These are phyloP conservation scores for Populus ilicifolia DNA, from an alignment of 345 rosid species.

Conservation along the genomic window DNA sequence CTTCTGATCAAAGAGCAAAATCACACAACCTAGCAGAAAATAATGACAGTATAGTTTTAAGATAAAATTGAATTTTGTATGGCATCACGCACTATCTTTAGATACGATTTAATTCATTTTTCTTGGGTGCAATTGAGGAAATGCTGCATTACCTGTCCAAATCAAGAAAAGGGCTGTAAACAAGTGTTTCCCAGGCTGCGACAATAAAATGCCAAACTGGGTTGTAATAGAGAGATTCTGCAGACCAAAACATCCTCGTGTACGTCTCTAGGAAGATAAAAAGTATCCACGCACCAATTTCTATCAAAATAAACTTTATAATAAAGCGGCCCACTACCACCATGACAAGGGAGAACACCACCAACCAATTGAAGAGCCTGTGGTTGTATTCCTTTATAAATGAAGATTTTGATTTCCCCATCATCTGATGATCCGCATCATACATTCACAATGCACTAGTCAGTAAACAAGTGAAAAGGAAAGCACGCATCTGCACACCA, in stretches of 20 bases:
- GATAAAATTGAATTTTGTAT: not conserved
- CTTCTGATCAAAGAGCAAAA: not conserved
- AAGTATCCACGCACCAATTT: slow-evolving; percentile 90
- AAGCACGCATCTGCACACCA: not conserved
- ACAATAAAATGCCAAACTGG: slow-evolving; percentile 93
- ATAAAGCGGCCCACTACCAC: slow-evolving; percentile 90
- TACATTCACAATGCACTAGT: not conserved
- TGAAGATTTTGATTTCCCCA: slow-evolving; percentile 68
- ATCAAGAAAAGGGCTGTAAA: slow-evolving; percentile 91
- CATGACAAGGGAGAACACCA: slow-evolving; percentile 88
- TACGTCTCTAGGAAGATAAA: slow-evolving; percentile 97
- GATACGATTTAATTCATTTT: not conserved
- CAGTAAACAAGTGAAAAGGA: slow-evolving; percentile 1
- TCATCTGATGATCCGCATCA: slow-evolving; percentile 51
- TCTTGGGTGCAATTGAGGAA: not conserved
- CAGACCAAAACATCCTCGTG: slow-evolving; percentile 95
- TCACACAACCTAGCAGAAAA: not conserved
- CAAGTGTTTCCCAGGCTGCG: slow-evolving; percentile 82
- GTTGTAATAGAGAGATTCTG: slow-evolving; percentile 90
- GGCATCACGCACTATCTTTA: not conserved
- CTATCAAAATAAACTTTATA: slow-evolving; percentile 79
- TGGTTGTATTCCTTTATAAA: slow-evolving; percentile 98
- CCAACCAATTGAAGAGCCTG: slow-evolving; percentile 95
- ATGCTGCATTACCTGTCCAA: slow-evolving; percentile 66
- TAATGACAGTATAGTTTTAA: not conserved